These are phyloP conservation scores for Crinitomyces ghanaensis DNA, from an alignment of 805 yeast species.

Conservation along the genomic window DNA sequence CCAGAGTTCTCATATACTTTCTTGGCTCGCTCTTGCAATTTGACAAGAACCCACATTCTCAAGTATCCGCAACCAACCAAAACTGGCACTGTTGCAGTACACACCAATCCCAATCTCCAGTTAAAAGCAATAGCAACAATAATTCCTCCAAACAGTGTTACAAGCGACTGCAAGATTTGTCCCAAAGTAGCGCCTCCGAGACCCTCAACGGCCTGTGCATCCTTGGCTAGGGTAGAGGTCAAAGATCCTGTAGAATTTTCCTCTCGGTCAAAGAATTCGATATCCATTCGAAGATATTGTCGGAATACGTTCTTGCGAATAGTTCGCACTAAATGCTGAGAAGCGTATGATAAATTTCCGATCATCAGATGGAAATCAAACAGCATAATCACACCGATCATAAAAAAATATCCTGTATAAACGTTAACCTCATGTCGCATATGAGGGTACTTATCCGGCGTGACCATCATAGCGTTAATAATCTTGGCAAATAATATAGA, in stretches of 20 bases:
- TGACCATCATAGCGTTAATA: slow-evolving; percentile 26
- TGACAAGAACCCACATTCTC: slow-evolving; percentile 25
- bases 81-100: slow-evolving; percentile 29
- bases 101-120: slow-evolving; percentile 32
- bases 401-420: slow-evolving; percentile 25
- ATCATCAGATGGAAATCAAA: slow-evolving; percentile 18
- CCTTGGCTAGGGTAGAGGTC: slow-evolving; percentile 29
- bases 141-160: slow-evolving; percentile 30
- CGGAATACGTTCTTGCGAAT: slow-evolving; percentile 24
- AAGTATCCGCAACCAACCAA: slow-evolving; percentile 30
- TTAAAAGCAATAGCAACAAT: slow-evolving; percentile 29
- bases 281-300: slow-evolving; percentile 28
- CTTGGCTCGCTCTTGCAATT: slow-evolving; percentile 28
- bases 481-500: slow-evolving; percentile 29
- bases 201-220: slow-evolving; percentile 30
- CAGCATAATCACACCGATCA: slow-evolving; percentile 25
- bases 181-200: slow-evolving; percentile 32
- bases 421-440: slow-evolving; percentile 28
- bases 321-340: slow-evolving; percentile 25
- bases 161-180: slow-evolving; percentile 27
- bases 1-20: slow-evolving; percentile 30
- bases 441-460: slow-evolving; percentile 19
- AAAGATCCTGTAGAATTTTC: slow-evolving; percentile 29
- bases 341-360: slow-evolving; percentile 18
- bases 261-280: slow-evolving; percentile 27